Evolutionary conservation across 1,284 basidiomycete species (phyloP), one percentile per base, ranked within the genome.

Genomic region (Schizophyllum commune): DNA sequence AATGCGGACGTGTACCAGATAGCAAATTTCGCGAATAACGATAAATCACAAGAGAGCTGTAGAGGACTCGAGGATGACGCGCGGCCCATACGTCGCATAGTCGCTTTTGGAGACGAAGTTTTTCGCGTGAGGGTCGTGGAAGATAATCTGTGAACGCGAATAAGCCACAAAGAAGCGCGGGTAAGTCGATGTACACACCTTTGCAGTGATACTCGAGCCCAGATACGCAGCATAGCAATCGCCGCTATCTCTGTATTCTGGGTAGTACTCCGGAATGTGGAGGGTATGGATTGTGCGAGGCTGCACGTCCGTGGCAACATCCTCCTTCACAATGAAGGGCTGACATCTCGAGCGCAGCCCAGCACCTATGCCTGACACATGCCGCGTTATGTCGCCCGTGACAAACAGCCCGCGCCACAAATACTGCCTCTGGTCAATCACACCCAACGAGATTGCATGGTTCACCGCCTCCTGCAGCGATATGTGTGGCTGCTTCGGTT

Each of bases 251-350:
- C 92, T 84, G 71, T 91, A 97, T 71, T 96, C 93, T 8, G 90
- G 88, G 72, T 95, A 96, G 73, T 96, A 96, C 27, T 96, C 94
- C 13, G 94, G 94, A n/a, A 96, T 84, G 55, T 77, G 83, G 58
- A 94, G 72, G 11, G 89, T 78, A 19, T 86, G 80, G 17, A 89
- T 84, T 53, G 77, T 74, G 8, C 84, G 82, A 1, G 92, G 81
- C 68, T 94, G 92, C 8, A 89, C 75, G 19, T 91, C 89, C 51
- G 84, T 87, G 60, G 79, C 77, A 19, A 84, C 74, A 33, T 91
- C 92, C 1, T 85, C 75, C 63, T 83, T 85, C 58, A 84, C 78
- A 55, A 95, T 80, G 72, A 83, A 92, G 1, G 89, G 81, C 5
- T 84, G 75, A 20, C 96, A 77, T 59, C 91, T 85, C 7, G 89